A percentile compares a stretch with the other conserved stretches of the same genome.
Evolutionary conservation across 1,284 basidiomycete genomes (phyloP).

Genomic region (Tilletia caries): DNA sequence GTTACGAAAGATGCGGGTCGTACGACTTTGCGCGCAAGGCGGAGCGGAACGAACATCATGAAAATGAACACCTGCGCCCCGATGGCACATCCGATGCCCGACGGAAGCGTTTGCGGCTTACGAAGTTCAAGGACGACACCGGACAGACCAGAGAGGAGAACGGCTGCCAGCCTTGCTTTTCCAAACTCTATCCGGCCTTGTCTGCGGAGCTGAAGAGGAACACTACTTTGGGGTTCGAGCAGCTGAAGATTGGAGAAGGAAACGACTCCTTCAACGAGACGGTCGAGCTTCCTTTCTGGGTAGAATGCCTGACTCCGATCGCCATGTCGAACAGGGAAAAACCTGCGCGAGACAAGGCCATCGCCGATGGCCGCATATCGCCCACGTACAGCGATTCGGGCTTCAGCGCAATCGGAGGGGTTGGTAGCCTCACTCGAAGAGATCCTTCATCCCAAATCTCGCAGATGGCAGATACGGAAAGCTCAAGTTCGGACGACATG

Average conservation of each 20-base stretch:
- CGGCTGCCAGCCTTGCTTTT: too few species aligned
- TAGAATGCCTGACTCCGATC: constrained; percentile 2
- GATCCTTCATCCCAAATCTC: background rate
- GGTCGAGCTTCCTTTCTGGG: constrained; percentile 3
- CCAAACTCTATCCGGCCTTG: too few species aligned
- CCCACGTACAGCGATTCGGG: background rate
- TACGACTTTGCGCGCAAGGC: background rate
- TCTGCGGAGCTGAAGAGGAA: too few species aligned
- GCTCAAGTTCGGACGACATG: background rate
- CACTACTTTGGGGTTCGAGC: too few species aligned
- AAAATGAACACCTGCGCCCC: background rate
- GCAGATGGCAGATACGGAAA: background rate
- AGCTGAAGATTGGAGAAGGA: too few species aligned
- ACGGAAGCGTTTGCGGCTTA: too few species aligned
- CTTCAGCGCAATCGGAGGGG: background rate
- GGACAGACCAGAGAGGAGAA: too few species aligned
- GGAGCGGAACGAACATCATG: background rate
- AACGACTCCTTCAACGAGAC: too few species aligned
- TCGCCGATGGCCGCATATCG: background rate
- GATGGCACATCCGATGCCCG: too few species aligned
- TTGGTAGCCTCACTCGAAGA: background rate
- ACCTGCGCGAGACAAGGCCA: background rate
- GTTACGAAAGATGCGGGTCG: background rate
- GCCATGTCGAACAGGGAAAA: background rate
- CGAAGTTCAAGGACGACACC: too few species aligned